A percentile compares a stretch with the other conserved stretches of the same genome.
Evolutionary conservation across 192 early-diverging fungal species (phyloP).

Genomic region (Backusella parvicylindrica): DNA sequence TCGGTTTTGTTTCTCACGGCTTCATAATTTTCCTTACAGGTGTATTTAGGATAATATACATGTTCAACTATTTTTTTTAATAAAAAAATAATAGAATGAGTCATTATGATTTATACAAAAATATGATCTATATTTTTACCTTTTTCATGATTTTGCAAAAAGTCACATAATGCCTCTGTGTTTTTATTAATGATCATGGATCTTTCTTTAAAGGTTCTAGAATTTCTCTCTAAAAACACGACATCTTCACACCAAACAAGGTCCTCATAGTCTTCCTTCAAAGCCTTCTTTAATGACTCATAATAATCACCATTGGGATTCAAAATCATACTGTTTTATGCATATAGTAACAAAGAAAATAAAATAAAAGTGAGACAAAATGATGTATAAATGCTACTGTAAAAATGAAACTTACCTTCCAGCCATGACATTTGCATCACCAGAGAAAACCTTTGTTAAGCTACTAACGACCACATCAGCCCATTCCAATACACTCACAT

Average conservation of each 20-base stretch:
- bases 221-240: slow-evolving; percentile 95
- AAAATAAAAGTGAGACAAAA: background rate
- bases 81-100: background rate
- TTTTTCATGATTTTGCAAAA: slow-evolving; percentile 64
- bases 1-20: slow-evolving; percentile 49
- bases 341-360: background rate
- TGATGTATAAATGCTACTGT: background rate
- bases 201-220: slow-evolving; percentile 76
- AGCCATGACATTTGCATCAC: slow-evolving; percentile 97
- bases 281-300: slow-evolving; percentile 46
- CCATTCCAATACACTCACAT: slow-evolving; percentile 73
- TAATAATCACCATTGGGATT: slow-evolving; percentile 68
- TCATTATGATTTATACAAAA: background rate
- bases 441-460: slow-evolving; percentile 93
- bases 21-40: slow-evolving; percentile 64
- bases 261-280: slow-evolving; percentile 74
- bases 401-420: slow-evolving; percentile 63
- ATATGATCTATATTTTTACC: slow-evolving; percentile 37
- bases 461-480: slow-evolving; percentile 89
- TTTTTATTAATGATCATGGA: slow-evolving; percentile 75
- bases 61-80: slow-evolving; percentile 49
- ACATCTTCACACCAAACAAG: slow-evolving; percentile 88
- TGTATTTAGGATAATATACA: slow-evolving; percentile 87
- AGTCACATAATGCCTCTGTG: slow-evolving; percentile 75
- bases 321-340: slow-evolving; percentile 55